phyloP scores from a whole-genome alignment of 2,329 filamentous ascomycete species.

The Gyromitra esculenta region DNA sequence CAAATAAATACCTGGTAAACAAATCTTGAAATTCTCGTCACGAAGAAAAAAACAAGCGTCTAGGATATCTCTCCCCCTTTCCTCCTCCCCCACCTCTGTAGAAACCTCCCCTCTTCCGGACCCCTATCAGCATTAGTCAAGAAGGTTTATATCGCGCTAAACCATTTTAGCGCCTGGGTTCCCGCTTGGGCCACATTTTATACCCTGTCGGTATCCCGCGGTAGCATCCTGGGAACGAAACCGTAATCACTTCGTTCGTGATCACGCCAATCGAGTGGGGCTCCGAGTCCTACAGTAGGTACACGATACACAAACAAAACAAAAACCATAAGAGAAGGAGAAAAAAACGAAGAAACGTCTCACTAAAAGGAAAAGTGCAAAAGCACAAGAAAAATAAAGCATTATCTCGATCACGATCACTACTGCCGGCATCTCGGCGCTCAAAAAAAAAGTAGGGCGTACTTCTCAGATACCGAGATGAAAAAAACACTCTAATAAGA shows the following conservation, averaged over 20 bases:
- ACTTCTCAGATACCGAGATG: slow-evolving; percentile 9
- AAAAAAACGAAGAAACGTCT: slow-evolving; percentile 16
- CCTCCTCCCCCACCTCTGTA: slow-evolving; percentile 20
- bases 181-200: slow-evolving; percentile 50
- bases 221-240: slow-evolving; percentile 36
- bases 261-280: slow-evolving; percentile 28
- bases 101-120: slow-evolving; percentile 25
- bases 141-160: slow-evolving; percentile 37
- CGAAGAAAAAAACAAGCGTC: neutral
- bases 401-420: slow-evolving; percentile 20
- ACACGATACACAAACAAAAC: slow-evolving; percentile 35
- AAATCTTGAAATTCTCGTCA: slow-evolving; percentile 17
- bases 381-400: slow-evolving; percentile 18
- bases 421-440: slow-evolving; percentile 1
- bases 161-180: slow-evolving; percentile 14
- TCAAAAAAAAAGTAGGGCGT: neutral
- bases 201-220: slow-evolving; percentile 41
- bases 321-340: neutral
- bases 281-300: slow-evolving; percentile 1
- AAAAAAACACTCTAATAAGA: neutral
- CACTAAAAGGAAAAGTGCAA: slow-evolving; percentile 16
- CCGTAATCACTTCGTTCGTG: slow-evolving; percentile 11
- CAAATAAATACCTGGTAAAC: neutral
- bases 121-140: slow-evolving; percentile 26
- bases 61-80: neutral